Evolutionary conservation across 306 rosid species (phyloP).

Genomic region (Casuarina cunninghamiana): DNA sequence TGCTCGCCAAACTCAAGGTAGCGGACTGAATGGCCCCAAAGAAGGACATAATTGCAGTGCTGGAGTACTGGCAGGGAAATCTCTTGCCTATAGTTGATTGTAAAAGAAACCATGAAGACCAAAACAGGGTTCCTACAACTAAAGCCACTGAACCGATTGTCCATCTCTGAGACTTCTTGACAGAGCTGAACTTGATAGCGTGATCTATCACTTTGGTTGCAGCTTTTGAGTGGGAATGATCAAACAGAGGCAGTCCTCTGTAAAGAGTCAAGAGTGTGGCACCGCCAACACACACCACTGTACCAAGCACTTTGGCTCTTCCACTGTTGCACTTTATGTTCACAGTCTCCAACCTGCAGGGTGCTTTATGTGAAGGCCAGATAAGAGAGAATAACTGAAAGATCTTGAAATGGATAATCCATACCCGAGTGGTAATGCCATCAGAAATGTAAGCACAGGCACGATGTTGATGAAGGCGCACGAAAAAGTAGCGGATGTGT

Average conservation of each 20-base stretch:
- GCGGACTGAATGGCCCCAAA: constrained; percentile 85
- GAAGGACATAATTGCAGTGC: constrained; percentile 85
- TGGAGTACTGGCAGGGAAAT: constrained; percentile 78
- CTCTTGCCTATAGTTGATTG: constrained; percentile 72
- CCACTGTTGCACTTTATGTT: constrained; percentile 71
- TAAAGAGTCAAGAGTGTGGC: constrained; percentile 60
- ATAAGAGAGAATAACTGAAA: not conserved
- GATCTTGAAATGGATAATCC: not conserved
- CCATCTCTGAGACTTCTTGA: constrained; percentile 52
- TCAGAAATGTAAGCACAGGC: constrained; percentile 70
- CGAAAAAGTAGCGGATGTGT: constrained; percentile 88
- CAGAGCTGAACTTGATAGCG: constrained; percentile 16
- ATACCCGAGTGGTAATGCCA: constrained; percentile 87
- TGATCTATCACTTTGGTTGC: constrained; percentile 23
- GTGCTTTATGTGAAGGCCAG: not conserved
- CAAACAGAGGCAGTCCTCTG: constrained; percentile 59
- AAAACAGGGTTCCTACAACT: constrained; percentile 58
- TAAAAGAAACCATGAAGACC: constrained; percentile 86
- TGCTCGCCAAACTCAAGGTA: constrained; percentile 50
- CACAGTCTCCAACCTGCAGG: constrained; percentile 64
- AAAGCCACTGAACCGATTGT: constrained; percentile 67
- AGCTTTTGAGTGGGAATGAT: constrained; percentile 28
- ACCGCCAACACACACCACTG: constrained; percentile 70
- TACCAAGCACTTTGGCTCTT: constrained; percentile 71
- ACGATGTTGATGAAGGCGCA: constrained; percentile 84